These are phyloP conservation scores for Trichaptum fuscoviolaceum DNA, from an alignment of 768 basidiomycete species.

Conservation along the genomic window DNA sequence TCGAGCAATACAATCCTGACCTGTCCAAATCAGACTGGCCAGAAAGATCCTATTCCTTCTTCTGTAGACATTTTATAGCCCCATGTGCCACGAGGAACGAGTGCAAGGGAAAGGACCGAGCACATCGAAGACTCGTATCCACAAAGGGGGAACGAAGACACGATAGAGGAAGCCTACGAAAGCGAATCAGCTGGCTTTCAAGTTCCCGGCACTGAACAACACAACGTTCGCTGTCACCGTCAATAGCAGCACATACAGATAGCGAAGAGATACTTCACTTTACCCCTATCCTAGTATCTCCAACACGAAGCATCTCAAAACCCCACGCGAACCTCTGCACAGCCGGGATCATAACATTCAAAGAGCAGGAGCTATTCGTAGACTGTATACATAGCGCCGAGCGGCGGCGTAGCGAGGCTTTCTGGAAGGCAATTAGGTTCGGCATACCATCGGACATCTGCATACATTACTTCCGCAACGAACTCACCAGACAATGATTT, in stretches of 20 bases:
- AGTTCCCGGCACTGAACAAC: background rate
- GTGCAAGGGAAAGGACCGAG: background rate
- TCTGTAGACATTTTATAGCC: background rate
- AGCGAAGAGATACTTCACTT: background rate
- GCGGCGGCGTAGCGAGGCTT: background rate
- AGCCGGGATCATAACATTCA: background rate
- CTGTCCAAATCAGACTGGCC: background rate
- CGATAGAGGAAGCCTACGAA: background rate
- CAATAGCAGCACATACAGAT: background rate
- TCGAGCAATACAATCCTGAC: no score
- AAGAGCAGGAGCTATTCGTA: background rate
- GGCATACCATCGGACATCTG: background rate
- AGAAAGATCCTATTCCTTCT: background rate
- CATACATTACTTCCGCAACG: no score
- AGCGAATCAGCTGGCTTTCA: background rate
- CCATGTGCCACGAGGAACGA: background rate
- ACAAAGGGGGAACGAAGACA: background rate
- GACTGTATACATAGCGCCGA: background rate
- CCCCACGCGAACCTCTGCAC: background rate
- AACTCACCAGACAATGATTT: no score
- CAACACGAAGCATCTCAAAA: background rate
- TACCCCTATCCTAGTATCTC: background rate
- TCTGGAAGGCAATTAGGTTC: background rate
- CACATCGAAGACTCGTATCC: background rate
- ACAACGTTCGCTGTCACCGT: background rate